Conservation (phyloP, 768 basidiomycete species). For the Porpolomopsis calyptriformis region DNA sequence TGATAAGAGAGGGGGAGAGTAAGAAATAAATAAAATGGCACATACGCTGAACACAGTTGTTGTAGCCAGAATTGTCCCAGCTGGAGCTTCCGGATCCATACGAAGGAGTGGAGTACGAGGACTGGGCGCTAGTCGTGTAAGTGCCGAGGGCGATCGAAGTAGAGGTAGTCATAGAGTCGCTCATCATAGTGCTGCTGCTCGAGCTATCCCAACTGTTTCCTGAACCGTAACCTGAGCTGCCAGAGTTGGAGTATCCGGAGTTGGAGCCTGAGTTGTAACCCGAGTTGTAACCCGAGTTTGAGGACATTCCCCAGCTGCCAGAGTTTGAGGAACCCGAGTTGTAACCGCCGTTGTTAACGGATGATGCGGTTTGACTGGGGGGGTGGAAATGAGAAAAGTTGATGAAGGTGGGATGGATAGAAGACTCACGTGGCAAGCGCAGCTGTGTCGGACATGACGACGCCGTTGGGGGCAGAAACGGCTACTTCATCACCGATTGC, state of each 20-base stretch:
- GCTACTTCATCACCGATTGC: constrained; percentile 22
- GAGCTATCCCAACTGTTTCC: no score
- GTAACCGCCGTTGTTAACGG: background rate
- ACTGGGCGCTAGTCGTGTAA: background rate
- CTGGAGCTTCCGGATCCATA: constrained; percentile 56
- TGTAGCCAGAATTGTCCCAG: constrained; percentile 49
- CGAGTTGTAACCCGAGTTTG: no score
- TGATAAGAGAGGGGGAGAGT: constrained; percentile 1
- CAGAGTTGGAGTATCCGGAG: background rate
- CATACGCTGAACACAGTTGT: constrained; percentile 63
- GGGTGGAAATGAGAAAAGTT: constrained; percentile 4
- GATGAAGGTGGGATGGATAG: background rate
- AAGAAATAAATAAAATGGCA: constrained; percentile 9
- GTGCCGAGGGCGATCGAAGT: constrained; percentile 3
- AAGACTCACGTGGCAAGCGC: constrained; percentile 27
- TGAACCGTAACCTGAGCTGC: background rate
- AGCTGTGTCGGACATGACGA: constrained; percentile 30
- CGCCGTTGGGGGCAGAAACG: constrained; percentile 39
- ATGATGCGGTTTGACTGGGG: constrained; percentile 1
- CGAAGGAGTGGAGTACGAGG: constrained; percentile 30
- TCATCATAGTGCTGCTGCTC: no score
- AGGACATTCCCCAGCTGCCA: background rate
- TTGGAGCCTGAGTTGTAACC: no score
- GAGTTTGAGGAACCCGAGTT: background rate
- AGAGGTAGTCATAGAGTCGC: background rate